Percentiles rank a stretch among this genome's conserved stretches.
Evolutionary conservation across 2,329 filamentous ascomycete genomes (phyloP).

Genomic region (Penicillium expansum): DNA sequence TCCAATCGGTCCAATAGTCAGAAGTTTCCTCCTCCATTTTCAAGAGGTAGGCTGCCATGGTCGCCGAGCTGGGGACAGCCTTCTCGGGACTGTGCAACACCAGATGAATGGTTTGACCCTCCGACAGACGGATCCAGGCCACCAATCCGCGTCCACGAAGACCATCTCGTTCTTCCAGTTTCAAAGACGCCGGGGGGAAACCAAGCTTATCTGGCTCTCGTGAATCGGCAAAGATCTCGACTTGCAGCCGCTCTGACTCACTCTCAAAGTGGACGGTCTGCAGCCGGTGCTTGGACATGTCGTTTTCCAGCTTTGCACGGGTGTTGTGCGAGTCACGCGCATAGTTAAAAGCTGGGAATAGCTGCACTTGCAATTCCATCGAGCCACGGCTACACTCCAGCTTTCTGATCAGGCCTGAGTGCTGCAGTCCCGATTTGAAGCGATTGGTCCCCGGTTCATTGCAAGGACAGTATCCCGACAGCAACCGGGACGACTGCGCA

Average conservation of each 20-base stretch:
- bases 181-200: constrained; percentile 54
- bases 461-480: constrained; percentile 38
- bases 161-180: constrained; percentile 51
- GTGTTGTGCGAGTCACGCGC: constrained; percentile 58
- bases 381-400: constrained; percentile 70
- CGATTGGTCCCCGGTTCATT: constrained; percentile 45
- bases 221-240: constrained; percentile 65
- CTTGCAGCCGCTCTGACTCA: constrained; percentile 58
- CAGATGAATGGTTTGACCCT: constrained; percentile 69
- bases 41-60: constrained; percentile 59
- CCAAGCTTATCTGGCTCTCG: constrained; percentile 49
- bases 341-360: constrained; percentile 73
- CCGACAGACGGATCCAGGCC: constrained; percentile 57
- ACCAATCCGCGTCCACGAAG: constrained; percentile 63
- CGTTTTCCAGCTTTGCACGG: constrained; percentile 33
- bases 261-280: constrained; percentile 64
- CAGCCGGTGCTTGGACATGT: constrained; percentile 44
- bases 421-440: constrained; percentile 48
- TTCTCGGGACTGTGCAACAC: constrained; percentile 63
- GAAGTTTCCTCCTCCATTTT: constrained; percentile 67
- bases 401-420: constrained; percentile 58
- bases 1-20: constrained; percentile 71
- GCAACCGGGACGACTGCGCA: constrained; percentile 34
- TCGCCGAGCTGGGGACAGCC: constrained; percentile 56
- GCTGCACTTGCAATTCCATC: constrained; percentile 64